Evolutionary conservation across 2,329 filamentous ascomycete species (phyloP), one percentile per base, ranked within the genome.

Genomic region (Sclerotinia spermophila): DNA sequence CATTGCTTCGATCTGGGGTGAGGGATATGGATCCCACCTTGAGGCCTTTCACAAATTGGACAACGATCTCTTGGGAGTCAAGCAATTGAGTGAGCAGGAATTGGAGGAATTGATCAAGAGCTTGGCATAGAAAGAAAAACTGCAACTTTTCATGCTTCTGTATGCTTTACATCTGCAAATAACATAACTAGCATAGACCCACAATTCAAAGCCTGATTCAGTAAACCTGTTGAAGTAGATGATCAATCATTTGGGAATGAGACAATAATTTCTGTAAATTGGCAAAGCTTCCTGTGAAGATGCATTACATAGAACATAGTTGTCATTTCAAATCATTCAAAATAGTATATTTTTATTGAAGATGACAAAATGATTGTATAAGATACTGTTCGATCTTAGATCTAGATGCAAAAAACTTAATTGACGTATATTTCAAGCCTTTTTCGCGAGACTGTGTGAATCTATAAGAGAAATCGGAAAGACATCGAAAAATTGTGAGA

Each of bases 21-120:
- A 79, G 0, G 73, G 70, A 0, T 81, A 80, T 44, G 80, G 79
- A 8, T 62, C 75, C 11, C 6, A 68, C 24, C 62, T 68, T 11
- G 38, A 68, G 33, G 79, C 78, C 65, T 82, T 79, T 73, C 73
- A 79, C n/a, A 79, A 81, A 75, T 78, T 78, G 56, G 82, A 84
- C 72, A 73, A 86, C 93, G 77, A 88, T 84, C 70, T 88, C 89
- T 3, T 85, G 86, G 82, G 86, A 90, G 42, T 91, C 90, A 75
- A 91, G 92, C 73, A 92, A 91, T 92, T 90, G 69, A 81, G 77
- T 0, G 79, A 84, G 21, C 79, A 79, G 38, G 80, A 83, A 21
- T 67, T 86, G 11, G 75, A 80, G 72, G 69, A 70, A 45, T 64
- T 75, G 42, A 51, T 68, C 8, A 61, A 30, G 21, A 68, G 56